Evolutionary conservation across 768 basidiomycete species (phyloP).

Genomic region (Psilocybe tampanensis): DNA sequence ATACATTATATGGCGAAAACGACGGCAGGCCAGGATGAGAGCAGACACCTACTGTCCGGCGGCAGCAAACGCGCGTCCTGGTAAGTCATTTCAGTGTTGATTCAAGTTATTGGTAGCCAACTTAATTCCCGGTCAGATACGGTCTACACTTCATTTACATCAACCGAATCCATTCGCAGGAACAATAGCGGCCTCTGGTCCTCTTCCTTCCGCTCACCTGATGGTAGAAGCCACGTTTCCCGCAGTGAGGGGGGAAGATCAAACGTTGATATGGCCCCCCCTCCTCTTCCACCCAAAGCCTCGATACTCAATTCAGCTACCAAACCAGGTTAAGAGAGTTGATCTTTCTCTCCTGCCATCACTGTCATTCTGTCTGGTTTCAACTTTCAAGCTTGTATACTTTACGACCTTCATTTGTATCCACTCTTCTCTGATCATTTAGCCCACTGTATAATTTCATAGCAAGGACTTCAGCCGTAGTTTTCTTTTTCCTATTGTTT

Average conservation of each 20-base stretch:
- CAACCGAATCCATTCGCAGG: constrained; percentile 36
- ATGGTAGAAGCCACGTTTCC: constrained; percentile 17
- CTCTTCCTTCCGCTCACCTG: constrained; percentile 18
- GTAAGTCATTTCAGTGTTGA: constrained; percentile 18
- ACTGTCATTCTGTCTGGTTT: background rate
- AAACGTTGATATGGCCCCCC: constrained; percentile 15
- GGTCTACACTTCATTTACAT: constrained; percentile 36
- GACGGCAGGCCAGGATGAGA: background rate
- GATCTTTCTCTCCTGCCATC: constrained; percentile 4
- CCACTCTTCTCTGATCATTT: background rate
- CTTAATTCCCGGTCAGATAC: constrained; percentile 23
- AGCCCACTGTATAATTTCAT: background rate
- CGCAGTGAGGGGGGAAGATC: constrained; percentile 29
- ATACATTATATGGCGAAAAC: constrained; percentile 12
- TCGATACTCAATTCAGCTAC: background rate
- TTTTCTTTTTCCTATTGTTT: background rate
- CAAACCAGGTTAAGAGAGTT: constrained; percentile 6
- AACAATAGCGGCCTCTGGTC: constrained; percentile 30
- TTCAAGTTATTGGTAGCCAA: constrained; percentile 2
- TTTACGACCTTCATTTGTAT: background rate
- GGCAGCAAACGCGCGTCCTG: constrained; percentile 20
- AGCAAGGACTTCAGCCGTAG: background rate
- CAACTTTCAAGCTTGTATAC: background rate
- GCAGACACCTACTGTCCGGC: constrained; percentile 2
- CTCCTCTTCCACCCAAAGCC: constrained; percentile 28